A percentile compares a stretch with the other conserved stretches of the same genome.
Evolutionary conservation across 2,329 filamentous ascomycete genomes (phyloP).

Genomic region (Ramichloridium luteum): DNA sequence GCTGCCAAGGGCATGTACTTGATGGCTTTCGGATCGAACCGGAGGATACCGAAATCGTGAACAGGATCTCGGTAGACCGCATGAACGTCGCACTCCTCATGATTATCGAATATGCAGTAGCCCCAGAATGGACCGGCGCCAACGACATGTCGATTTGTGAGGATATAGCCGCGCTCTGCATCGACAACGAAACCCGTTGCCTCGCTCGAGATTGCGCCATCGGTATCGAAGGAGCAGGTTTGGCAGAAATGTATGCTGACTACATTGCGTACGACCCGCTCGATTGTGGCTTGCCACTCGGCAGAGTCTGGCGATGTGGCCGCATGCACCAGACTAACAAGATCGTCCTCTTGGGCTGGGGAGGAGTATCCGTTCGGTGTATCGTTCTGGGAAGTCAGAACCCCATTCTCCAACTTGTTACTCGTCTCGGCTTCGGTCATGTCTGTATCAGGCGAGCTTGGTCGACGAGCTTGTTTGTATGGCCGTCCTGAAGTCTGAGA

Average conservation of each 20-base stretch:
- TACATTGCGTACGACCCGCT: constrained; percentile 85
- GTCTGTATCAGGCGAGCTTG: constrained; percentile 13
- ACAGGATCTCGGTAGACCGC: constrained; percentile 97
- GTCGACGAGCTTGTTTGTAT: constrained; percentile 24
- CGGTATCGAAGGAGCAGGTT: constrained; percentile 97
- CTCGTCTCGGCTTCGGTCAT: constrained; percentile 7
- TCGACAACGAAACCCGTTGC: constrained; percentile 97
- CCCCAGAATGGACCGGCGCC: constrained; percentile 95
- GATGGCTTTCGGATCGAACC: constrained; percentile 90
- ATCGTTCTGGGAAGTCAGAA: constrained; percentile 19
- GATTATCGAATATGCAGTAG: constrained; percentile 96
- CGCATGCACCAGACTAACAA: constrained; percentile 31
- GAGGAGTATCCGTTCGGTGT: constrained; percentile 25
- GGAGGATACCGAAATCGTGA: constrained; percentile 93
- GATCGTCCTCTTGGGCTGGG: constrained; percentile 21
- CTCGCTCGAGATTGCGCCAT: constrained; percentile 82
- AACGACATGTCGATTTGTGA: constrained; percentile 64
- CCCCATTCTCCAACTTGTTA: constrained; percentile 18
- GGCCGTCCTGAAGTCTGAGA: constrained; percentile 21
- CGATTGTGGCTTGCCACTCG: constrained; percentile 93
- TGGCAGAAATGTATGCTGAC: constrained; percentile 99
- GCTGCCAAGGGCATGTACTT: constrained; percentile 90
- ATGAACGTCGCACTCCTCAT: constrained; percentile 88
- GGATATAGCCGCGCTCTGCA: constrained; percentile 65
- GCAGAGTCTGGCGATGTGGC: constrained; percentile 48